Percentiles rank a stretch among this genome's conserved stretches.
phyloP scores from a whole-genome alignment of 2,329 filamentous ascomycete genomes.

The Sporothrix euskadiensis region DNA sequence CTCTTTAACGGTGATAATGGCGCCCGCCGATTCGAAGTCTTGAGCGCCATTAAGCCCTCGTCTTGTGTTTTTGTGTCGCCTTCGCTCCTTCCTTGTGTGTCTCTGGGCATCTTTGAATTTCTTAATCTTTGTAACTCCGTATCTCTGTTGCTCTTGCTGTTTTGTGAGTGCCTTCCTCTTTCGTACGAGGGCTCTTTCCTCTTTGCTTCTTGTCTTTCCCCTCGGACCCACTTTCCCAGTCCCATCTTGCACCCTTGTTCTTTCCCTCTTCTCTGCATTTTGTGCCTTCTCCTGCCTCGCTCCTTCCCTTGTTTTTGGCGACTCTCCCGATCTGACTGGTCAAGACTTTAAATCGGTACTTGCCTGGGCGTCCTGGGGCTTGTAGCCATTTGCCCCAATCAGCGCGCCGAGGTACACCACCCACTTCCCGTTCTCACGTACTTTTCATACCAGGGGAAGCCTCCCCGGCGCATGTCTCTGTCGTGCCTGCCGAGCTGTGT shows the following conservation, averaged over 20 bases:
- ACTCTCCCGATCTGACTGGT: conserved; percentile 8
- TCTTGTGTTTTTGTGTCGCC: conserved; percentile 16
- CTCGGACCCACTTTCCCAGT: conserved; percentile 12
- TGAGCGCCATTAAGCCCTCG: background rate
- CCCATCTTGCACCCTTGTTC: background rate
- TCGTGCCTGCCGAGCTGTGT: background rate
- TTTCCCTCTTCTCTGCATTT: background rate
- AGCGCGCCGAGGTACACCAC: background rate
- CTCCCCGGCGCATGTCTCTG: background rate
- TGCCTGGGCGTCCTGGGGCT: background rate
- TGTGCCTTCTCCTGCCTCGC: background rate
- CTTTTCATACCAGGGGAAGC: background rate
- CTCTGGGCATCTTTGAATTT: background rate
- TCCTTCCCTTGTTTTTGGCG: background rate
- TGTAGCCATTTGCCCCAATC: conserved; percentile 10
- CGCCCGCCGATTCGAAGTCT: background rate
- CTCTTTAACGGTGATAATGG: background rate
- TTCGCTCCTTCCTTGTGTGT: background rate
- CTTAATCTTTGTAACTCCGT: background rate
- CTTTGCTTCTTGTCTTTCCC: background rate
- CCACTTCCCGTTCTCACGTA: background rate
- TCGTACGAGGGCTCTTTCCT: background rate
- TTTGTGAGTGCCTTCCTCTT: background rate
- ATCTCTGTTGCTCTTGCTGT: background rate
- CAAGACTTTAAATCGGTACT: background rate